These are phyloP conservation scores for Arthroderma sp. DNA, from an alignment of 2,329 filamentous ascomycete genomes.

Conservation along the genomic window DNA sequence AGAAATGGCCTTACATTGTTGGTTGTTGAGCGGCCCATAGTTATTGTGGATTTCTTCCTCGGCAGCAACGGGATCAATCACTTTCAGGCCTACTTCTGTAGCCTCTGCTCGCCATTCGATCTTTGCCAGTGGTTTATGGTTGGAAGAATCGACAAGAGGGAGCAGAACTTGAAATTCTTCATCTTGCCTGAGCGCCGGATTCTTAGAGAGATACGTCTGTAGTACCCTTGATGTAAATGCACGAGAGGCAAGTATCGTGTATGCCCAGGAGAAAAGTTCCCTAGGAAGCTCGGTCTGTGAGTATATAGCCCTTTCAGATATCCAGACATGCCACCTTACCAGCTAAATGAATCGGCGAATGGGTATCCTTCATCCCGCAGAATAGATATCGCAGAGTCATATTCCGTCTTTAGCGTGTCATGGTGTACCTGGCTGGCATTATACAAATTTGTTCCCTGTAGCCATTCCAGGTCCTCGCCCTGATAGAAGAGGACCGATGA, in stretches of 20 bases:
- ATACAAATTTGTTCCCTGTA: slow-evolving; percentile 29
- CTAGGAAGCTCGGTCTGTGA: slow-evolving; percentile 17
- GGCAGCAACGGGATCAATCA: slow-evolving; percentile 37
- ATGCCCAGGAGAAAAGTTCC: slow-evolving; percentile 37
- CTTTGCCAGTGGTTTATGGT: slow-evolving; percentile 52
- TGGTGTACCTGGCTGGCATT: slow-evolving; percentile 17
- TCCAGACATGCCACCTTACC: slow-evolving; percentile 20
- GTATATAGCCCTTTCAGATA: not conserved
- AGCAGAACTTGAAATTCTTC: slow-evolving; percentile 58
- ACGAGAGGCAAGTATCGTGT: slow-evolving; percentile 34
- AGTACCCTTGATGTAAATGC: slow-evolving; percentile 36
- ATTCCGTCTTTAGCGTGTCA: slow-evolving; percentile 16
- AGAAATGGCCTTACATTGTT: slow-evolving; percentile 39
- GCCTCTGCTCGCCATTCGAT: slow-evolving; percentile 46
- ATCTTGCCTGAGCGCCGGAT: slow-evolving; percentile 28
- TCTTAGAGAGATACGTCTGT: slow-evolving; percentile 24
- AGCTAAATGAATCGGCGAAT: slow-evolving; percentile 14
- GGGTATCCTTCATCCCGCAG: slow-evolving; percentile 13
- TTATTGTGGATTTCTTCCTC: slow-evolving; percentile 54
- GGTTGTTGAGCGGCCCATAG: slow-evolving; percentile 65
- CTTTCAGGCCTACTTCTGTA: slow-evolving; percentile 30
- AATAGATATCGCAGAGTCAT: slow-evolving; percentile 11
- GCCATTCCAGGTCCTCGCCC: slow-evolving; percentile 45
- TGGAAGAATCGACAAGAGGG: slow-evolving; percentile 59
- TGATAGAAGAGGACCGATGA: slow-evolving; percentile 53